Evolutionary conservation across 2,329 filamentous ascomycete species (phyloP).

Genomic region (Exophiala mesophila): DNA sequence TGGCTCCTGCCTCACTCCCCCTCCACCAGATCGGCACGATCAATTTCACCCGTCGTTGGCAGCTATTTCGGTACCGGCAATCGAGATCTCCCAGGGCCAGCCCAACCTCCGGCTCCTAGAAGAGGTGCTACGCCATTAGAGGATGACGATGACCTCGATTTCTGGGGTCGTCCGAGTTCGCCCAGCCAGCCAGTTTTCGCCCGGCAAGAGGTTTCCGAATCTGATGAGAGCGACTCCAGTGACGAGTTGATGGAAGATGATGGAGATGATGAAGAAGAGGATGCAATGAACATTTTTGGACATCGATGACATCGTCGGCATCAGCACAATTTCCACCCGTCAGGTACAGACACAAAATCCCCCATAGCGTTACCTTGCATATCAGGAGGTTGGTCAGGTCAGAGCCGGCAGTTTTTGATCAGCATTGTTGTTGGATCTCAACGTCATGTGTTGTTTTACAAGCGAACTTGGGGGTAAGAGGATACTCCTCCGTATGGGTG

Average conservation of each 20-base stretch:
- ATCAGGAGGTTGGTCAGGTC: no score
- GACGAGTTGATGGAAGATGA: constrained; percentile 49
- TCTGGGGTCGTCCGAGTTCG: constrained; percentile 51
- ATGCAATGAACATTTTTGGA: constrained; percentile 48
- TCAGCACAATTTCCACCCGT: no score
- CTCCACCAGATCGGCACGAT: constrained; percentile 30
- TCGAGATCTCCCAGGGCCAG: constrained; percentile 26
- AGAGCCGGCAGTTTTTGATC: no score
- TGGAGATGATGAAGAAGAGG: constrained; percentile 41
- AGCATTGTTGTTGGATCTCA: no score
- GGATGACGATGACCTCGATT: constrained; percentile 53
- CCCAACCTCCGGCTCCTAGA: constrained; percentile 2
- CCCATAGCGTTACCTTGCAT: no score
- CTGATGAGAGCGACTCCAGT: constrained; percentile 31
- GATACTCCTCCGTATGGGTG: no score
- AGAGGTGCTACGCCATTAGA: constrained; percentile 29
- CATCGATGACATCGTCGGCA: no score
- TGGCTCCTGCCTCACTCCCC: constrained; percentile 32
- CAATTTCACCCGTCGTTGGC: constrained; percentile 40
- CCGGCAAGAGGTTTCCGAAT: constrained; percentile 29
- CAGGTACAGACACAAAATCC: no score
- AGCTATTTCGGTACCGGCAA: constrained; percentile 43
- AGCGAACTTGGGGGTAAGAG: no score
- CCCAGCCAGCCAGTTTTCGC: constrained; percentile 24
- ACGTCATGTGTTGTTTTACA: no score